Evolutionary conservation across 169 alveolate species (phyloP), one percentile per base, ranked within the genome.

Genomic region (Eimeria sp.): DNA sequence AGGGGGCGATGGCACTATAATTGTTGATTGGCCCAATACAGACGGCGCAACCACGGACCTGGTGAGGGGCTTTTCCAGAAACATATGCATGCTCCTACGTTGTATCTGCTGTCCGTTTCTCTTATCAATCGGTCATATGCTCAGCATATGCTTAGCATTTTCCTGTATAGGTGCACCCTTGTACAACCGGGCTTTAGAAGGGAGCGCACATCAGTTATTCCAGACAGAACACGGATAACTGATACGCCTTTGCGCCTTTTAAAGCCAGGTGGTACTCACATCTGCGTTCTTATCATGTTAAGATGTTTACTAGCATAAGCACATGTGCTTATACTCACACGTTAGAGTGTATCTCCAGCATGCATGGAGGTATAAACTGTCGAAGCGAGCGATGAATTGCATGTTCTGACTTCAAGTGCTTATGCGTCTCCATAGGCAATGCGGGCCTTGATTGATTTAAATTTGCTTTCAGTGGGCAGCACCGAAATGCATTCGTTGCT

Each of bases 1-100:
- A 6, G 99, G 99, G 10, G 97, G 95, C 46, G 97, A 89, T 23
- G 97, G 95, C 13, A 85, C 90, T 0, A 85, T 96, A 20, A 60
- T 90, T 90, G 85, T 96, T 71, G 96, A 96, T 52, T 96, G 97
- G 97, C 97, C 97, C 40, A 93, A 91, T 43, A 95, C 68, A 23
- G 88, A 95, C 33, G 94, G 89, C 74, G 78, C 76, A 37, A 91
- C 82, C 54, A 72, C 93, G 4, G 82, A 74, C 66, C 64, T 68
- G 68, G 93, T 74, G 18, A 64, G 80, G 66, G 16, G 54, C 30
- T 13, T 33, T 54, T n/a, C 27, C 54, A 33, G 54, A 33, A 16
- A 30, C 49, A 30, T 33, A 6, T 33, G 80, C 49, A 68, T 68
- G 11, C 25, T 64, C 33, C 37, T 27, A 3, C 37, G 74, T 27